Evolutionary conservation across 2,329 filamentous ascomycete species (phyloP).

Genomic region (Colletotrichum theobromicola): DNA sequence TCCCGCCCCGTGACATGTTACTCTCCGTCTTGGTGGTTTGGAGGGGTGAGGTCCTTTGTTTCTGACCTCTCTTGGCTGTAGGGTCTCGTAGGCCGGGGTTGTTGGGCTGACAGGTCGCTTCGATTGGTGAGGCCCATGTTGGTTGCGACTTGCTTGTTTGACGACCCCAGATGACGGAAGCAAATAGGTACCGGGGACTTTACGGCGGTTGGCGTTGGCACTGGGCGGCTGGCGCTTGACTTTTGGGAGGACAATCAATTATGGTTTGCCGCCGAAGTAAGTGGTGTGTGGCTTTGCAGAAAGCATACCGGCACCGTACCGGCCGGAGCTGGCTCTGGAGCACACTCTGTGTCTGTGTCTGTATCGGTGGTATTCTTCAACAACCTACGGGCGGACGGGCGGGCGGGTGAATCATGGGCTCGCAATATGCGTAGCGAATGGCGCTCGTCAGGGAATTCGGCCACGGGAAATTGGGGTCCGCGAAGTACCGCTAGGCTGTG

Average conservation of each 20-base stretch:
- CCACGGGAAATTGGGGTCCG: slow-evolving; percentile 13
- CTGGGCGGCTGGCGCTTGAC: not conserved
- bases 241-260: not conserved
- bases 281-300: not conserved
- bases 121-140: slow-evolving; percentile 1
- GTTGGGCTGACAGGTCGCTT: not conserved
- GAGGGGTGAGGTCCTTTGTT: not conserved
- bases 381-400: not conserved
- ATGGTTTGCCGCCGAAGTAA: not conserved
- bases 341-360: not conserved
- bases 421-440: not conserved
- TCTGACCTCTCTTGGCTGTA: slow-evolving; percentile 3
- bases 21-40: not conserved
- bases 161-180: not conserved
- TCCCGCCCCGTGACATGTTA: slow-evolving; percentile 3
- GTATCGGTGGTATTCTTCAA: not conserved
- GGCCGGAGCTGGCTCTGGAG: not conserved
- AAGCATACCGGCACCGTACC: not conserved
- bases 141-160: not conserved
- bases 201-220: not conserved
- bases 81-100: not conserved
- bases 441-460: not conserved
- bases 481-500: not conserved
- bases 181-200: not conserved
- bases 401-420: not conserved